These are phyloP conservation scores for Silene latifolia DNA, from an alignment of 148 eudicot species.

Conservation along the genomic window DNA sequence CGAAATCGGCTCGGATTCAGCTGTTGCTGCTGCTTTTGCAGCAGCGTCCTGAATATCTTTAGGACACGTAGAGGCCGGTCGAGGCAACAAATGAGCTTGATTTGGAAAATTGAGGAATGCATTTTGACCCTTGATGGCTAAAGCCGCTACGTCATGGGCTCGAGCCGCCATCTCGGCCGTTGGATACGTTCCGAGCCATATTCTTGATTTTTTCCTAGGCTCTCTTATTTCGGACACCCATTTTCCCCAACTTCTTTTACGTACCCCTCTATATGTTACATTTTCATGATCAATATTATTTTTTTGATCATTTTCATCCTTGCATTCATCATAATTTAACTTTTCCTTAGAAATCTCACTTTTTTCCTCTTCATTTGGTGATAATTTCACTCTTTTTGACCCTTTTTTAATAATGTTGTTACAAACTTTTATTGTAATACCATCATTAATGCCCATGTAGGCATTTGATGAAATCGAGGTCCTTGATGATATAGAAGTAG, in stretches of 20 bases:
- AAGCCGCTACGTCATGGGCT: conserved; percentile 66
- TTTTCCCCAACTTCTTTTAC: conserved; percentile 66
- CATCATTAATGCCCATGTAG: not conserved
- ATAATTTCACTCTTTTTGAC: conserved; percentile 16
- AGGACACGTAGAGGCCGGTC: conserved; percentile 48
- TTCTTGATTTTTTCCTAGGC: conserved; percentile 63
- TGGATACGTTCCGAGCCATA: conserved; percentile 65
- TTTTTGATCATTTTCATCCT: not conserved
- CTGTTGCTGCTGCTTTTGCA: conserved; percentile 28
- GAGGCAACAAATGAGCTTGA: conserved; percentile 42
- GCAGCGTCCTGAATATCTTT: conserved; percentile 66
- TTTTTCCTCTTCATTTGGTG: not conserved
- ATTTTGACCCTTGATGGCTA: conserved; percentile 58
- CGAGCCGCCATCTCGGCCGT: conserved; percentile 77
- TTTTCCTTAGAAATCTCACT: conserved; percentile 1
- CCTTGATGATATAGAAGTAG: conserved; percentile 7
- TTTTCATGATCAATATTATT: not conserved
- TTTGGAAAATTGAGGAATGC: conserved; percentile 59
- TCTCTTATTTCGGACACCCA: conserved; percentile 73
- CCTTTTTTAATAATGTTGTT: not conserved
- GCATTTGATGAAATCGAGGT: conserved; percentile 3
- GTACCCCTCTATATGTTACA: conserved; percentile 42
- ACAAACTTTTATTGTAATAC: not conserved
- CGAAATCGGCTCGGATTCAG: conserved; percentile 26
- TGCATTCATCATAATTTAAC: not conserved